These are phyloP conservation scores for Wickerhamomyces rabaulensis DNA, from an alignment of 805 yeast genomes.

Conservation along the genomic window DNA sequence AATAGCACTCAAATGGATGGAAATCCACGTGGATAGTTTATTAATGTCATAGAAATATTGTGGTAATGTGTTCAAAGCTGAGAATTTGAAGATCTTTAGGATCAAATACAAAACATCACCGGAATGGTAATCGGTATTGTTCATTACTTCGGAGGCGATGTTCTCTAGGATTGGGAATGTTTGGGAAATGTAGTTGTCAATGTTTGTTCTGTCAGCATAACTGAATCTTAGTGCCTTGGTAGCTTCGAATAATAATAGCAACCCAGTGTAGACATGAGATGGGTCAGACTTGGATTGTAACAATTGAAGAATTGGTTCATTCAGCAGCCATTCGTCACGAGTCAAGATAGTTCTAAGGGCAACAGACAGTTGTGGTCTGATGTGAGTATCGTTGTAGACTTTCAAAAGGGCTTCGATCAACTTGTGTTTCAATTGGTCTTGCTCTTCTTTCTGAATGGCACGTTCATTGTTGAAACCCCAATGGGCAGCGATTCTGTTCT, in stretches of 20 bases:
- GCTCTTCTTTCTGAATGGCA: slow-evolving; percentile 41
- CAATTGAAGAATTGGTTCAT: slow-evolving; percentile 28
- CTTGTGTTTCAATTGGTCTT: slow-evolving; percentile 48
- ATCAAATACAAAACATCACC: slow-evolving; percentile 53
- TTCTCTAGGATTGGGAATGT: slow-evolving; percentile 53
- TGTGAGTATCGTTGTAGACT: slow-evolving; percentile 32
- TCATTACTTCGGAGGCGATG: slow-evolving; percentile 39
- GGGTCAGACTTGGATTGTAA: slow-evolving; percentile 30
- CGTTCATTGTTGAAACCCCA: slow-evolving; percentile 39
- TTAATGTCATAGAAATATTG: slow-evolving; percentile 35
- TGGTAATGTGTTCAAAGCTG: slow-evolving; percentile 56
- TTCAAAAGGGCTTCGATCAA: slow-evolving; percentile 47
- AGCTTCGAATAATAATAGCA: slow-evolving; percentile 51
- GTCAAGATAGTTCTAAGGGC: slow-evolving; percentile 50
- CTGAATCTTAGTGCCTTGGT: slow-evolving; percentile 53
- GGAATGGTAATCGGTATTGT: slow-evolving; percentile 27
- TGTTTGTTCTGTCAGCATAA: slow-evolving; percentile 40
- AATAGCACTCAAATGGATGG: slow-evolving; percentile 56
- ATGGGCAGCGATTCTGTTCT: slow-evolving; percentile 50
- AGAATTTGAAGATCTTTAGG: slow-evolving; percentile 61
- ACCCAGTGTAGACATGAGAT: slow-evolving; percentile 45
- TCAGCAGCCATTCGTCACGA: slow-evolving; percentile 33
- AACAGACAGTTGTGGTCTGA: slow-evolving; percentile 53
- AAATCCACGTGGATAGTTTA: slow-evolving; percentile 53
- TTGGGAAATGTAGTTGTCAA: slow-evolving; percentile 42